Evolutionary conservation across 2,329 filamentous ascomycete species (phyloP), one percentile per base, ranked within the genome.

Genomic region (Xylaria sp.): DNA sequence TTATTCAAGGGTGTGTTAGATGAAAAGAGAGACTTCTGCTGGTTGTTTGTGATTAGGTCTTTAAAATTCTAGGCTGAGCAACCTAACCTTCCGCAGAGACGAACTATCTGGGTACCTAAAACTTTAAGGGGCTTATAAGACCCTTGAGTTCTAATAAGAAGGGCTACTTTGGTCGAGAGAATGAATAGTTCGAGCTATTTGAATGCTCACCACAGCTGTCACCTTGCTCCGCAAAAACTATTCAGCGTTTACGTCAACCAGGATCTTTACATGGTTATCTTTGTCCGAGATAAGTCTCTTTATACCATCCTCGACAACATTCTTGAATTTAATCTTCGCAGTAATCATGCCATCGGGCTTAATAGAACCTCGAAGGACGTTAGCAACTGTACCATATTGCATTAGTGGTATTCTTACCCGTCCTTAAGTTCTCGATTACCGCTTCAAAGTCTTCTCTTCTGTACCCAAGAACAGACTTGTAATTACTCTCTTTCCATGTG

Each of bases 251-350:
- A 66, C 6, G 41, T 66, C 57, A 56, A 66, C 57, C 48, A 66
- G 56, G 12, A 66, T 66, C 55, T 66, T 66, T 2, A 66, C 63
- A 36, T 66, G 63, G 20, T 55, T 66, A 28, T 66, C 63, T 49
- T 61, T 66, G 36, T 66, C 63, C 2, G 55, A 55, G n/a, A 66
- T 66, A 20, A 66, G 57, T 33, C 51, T 66, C 56, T 66, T 61
- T 57, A 66, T 60, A 33, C 63, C 63, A 39, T 66, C 63, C 28
- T 66, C 10, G 15, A 66, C 63, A 41, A 66, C 49, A 3, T 66
- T 66, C 20, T 66, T 49, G 39, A 66, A 66, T 23, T 61, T 66
- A 28, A 61, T 61, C 49, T 61, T 66, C 23, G 63, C 63, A 23
- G 63, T 66, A 20, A 66, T 66, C 63, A 66, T 66, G 15, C 49